phyloP scores from a whole-genome alignment of 106 monocot genomes.

The Acorus gramineus region DNA sequence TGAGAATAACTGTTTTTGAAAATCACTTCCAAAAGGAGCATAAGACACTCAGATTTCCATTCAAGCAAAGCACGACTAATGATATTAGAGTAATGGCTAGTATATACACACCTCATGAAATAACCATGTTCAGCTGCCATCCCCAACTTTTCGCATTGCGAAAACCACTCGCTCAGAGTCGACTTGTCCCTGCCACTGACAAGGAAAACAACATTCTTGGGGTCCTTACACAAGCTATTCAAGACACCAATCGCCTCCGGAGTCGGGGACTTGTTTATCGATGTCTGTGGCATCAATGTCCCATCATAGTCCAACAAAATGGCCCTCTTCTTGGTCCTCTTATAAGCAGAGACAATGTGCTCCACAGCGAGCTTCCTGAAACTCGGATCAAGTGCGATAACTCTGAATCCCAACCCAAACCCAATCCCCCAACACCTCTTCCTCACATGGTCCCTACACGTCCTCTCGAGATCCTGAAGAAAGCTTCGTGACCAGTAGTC shows the following conservation, averaged over 20 bases:
- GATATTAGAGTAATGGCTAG: too few species aligned
- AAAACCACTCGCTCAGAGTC: slow-evolving; percentile 31
- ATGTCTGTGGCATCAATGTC: slow-evolving; percentile 40
- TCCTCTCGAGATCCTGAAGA: slow-evolving; percentile 37
- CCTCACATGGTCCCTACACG: slow-evolving; percentile 36
- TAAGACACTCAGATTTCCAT: too few species aligned
- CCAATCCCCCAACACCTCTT: slow-evolving; percentile 45
- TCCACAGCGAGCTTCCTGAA: slow-evolving; percentile 39
- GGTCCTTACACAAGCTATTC: slow-evolving; percentile 35
- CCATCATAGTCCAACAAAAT: slow-evolving; percentile 49
- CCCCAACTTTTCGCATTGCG: slow-evolving; percentile 24
- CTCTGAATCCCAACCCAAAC: slow-evolving; percentile 38
- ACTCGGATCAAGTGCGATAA: slow-evolving; percentile 37
- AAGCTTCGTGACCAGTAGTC: slow-evolving; percentile 45
- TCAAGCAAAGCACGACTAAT: too few species aligned
- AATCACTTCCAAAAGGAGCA: too few species aligned
- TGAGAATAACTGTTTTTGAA: too few species aligned
- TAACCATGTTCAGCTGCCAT: slow-evolving; percentile 47
- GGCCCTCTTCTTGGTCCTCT: slow-evolving; percentile 34
- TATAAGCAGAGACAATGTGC: slow-evolving; percentile 35
- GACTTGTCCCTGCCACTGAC: slow-evolving; percentile 33
- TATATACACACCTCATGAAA: slow-evolving; percentile 22
- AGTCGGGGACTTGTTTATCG: slow-evolving; percentile 31
- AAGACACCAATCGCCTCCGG: slow-evolving; percentile 25
- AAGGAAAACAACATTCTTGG: slow-evolving; percentile 31